These are phyloP conservation scores for Saccharomycopsis microspora DNA, from an alignment of 805 yeast species.

Conservation along the genomic window DNA sequence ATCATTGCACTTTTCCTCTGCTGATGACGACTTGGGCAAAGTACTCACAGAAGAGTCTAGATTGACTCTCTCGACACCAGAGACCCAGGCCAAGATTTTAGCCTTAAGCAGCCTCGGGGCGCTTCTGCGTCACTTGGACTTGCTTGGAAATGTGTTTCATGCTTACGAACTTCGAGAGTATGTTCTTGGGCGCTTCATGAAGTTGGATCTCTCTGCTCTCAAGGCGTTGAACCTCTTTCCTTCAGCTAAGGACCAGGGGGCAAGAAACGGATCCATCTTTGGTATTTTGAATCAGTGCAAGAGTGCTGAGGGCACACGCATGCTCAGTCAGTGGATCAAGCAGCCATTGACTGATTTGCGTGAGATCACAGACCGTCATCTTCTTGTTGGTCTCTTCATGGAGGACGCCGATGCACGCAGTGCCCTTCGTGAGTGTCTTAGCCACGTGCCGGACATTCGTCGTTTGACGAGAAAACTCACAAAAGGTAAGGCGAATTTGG, in stretches of 20 bases:
- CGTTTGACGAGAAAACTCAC: slow-evolving; percentile 60
- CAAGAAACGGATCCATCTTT: slow-evolving; percentile 50
- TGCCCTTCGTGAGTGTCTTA: slow-evolving; percentile 50
- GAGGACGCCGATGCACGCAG: slow-evolving; percentile 59
- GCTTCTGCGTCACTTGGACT: slow-evolving; percentile 52
- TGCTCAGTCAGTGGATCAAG: slow-evolving; percentile 88
- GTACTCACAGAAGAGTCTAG: slow-evolving; percentile 13
- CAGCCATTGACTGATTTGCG: slow-evolving; percentile 72
- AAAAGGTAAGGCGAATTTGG: slow-evolving; percentile 48
- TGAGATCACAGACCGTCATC: slow-evolving; percentile 58
- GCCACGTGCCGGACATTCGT: slow-evolving; percentile 73
- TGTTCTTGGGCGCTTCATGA: slow-evolving; percentile 72
- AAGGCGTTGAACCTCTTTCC: slow-evolving; percentile 85
- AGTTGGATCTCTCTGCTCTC: slow-evolving; percentile 82
- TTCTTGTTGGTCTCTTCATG: slow-evolving; percentile 63
- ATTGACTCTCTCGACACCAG: slow-evolving; percentile 42
- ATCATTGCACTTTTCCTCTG: slow-evolving; percentile 43
- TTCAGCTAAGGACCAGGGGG: slow-evolving; percentile 29
- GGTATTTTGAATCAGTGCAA: slow-evolving; percentile 85
- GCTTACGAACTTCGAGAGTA: slow-evolving; percentile 50
- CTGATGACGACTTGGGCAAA: slow-evolving; percentile 62
- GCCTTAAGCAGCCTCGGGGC: slow-evolving; percentile 62
- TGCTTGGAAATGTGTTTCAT: slow-evolving; percentile 49
- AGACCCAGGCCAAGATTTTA: slow-evolving; percentile 33
- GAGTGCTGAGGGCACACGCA: slow-evolving; percentile 78